A percentile compares a stretch with the other conserved stretches of the same genome.
These are phyloP conservation scores for Neocallimastix lanati DNA, from an alignment of 192 early-diverging fungal genomes.

Conservation along the genomic window DNA sequence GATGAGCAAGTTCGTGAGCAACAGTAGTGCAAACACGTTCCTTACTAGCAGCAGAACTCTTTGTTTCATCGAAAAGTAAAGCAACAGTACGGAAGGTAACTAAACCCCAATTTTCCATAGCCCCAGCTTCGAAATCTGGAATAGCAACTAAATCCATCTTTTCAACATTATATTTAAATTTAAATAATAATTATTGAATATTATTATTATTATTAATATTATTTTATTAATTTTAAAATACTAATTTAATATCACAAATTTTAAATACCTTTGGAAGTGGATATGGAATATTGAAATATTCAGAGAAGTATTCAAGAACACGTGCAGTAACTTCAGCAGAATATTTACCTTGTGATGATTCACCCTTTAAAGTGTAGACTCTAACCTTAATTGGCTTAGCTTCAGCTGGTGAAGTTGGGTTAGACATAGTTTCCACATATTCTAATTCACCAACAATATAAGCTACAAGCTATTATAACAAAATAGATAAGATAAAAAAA, in stretches of 20 bases:
- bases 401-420: slow-evolving; percentile 27
- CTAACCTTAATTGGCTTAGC: slow-evolving; percentile 59
- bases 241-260: neutral
- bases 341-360: slow-evolving; percentile 62
- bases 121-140: slow-evolving; percentile 75
- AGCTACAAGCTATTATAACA: slow-evolving; percentile 37
- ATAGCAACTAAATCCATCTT: slow-evolving; percentile 76
- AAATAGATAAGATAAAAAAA: too few relatives aligned
- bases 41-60: slow-evolving; percentile 54
- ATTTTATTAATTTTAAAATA: neutral
- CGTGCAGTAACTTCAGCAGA: slow-evolving; percentile 58
- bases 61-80: slow-evolving; percentile 66
- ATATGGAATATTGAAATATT: slow-evolving; percentile 72
- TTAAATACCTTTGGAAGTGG: slow-evolving; percentile 60
- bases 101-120: slow-evolving; percentile 85
- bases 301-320: slow-evolving; percentile 68
- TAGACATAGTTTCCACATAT: slow-evolving; percentile 61
- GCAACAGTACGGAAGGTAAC: slow-evolving; percentile 77
- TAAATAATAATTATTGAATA: too few relatives aligned
- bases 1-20: slow-evolving; percentile 75
- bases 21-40: slow-evolving; percentile 73
- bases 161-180: neutral
- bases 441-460: slow-evolving; percentile 84
- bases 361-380: slow-evolving; percentile 68
- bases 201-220: too few relatives aligned